These are phyloP conservation scores for Garcia nutans DNA, from an alignment of 345 rosid species.

Conservation along the genomic window DNA sequence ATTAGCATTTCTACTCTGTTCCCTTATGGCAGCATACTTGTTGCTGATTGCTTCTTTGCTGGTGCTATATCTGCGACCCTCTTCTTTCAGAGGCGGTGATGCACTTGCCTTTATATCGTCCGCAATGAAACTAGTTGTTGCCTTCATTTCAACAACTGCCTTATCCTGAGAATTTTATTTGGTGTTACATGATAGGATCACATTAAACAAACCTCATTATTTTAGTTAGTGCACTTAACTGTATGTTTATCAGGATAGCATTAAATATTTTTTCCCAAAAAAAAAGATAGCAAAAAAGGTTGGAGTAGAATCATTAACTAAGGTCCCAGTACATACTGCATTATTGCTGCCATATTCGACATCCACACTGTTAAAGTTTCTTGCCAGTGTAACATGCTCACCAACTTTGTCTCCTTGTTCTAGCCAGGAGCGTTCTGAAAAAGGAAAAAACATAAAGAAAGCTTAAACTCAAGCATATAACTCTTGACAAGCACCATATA, in stretches of 20 bases:
- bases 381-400: slow-evolving; percentile 83
- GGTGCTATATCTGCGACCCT: slow-evolving; percentile 54
- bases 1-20: slow-evolving; percentile 56
- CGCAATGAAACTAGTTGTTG: slow-evolving; percentile 31
- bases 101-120: slow-evolving; percentile 39
- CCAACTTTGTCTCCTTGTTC: slow-evolving; percentile 85
- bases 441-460: not conserved
- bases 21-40: slow-evolving; percentile 85
- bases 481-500: not conserved
- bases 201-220: not conserved
- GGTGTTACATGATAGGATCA: slow-evolving; percentile 14
- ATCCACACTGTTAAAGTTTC: slow-evolving; percentile 75
- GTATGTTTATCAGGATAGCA: not conserved
- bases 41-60: slow-evolving; percentile 81
- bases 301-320: not conserved
- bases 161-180: slow-evolving; percentile 48
- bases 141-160: slow-evolving; percentile 67
- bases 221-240: not conserved
- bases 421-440: slow-evolving; percentile 77
- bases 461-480: not conserved
- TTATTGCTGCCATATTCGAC: slow-evolving; percentile 54
- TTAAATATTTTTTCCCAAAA: not conserved
- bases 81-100: slow-evolving; percentile 50
- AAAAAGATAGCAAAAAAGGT: not conserved
- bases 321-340: slow-evolving; percentile 41